Evolutionary conservation across 331 rosid genomes (phyloP), one percentile per base, ranked within the genome.

Genomic region (Prunus yedoensis): DNA sequence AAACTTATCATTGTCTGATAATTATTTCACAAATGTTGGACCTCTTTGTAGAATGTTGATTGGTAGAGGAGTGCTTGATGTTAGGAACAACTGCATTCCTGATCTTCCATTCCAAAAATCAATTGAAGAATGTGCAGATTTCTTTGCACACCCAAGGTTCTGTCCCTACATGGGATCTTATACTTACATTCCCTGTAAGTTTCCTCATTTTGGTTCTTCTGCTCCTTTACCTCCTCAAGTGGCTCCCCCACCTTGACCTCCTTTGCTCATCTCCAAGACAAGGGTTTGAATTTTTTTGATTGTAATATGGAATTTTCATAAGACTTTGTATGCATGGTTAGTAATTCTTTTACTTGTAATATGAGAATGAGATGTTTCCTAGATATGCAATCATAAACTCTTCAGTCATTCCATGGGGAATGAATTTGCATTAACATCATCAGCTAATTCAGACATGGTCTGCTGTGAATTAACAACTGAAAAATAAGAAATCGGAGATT

Each of bases 91-190:
- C 50, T 94, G 99, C 79, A 80, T 94, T 78, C 96, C 86, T 70
- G 92, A 63, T 75, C 90, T 94, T 82, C 95, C 92, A 8, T 80
- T 72, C 23, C 99, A 94, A 81, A 92, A 89, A 84, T 81, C 97
- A 62, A 25, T 78, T 12, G 1, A 3, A 51, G 92, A 94, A 70
- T 94, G 99, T 84, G 91, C 74, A 6, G 30, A 46, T 8, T 92
- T 92, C 91, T 88, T 87, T 77, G 73, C 79, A 3, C 41, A 62
- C 4, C 92, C 88, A 0, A 90, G 86, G 72, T 35, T 83, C 15
- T 94, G 99, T 79, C 90, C 93, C 0, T 54, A 56, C 61, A 81
- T 66, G 78, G 80, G 89, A 88, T 71, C 86, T 64, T 85, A 79
- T 80, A 45, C 75, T 67, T 78, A 77, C 66, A 32, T 92, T 54